phyloP scores from a whole-genome alignment of 345 rosid genomes.

The Moricandia moricandioides region DNA sequence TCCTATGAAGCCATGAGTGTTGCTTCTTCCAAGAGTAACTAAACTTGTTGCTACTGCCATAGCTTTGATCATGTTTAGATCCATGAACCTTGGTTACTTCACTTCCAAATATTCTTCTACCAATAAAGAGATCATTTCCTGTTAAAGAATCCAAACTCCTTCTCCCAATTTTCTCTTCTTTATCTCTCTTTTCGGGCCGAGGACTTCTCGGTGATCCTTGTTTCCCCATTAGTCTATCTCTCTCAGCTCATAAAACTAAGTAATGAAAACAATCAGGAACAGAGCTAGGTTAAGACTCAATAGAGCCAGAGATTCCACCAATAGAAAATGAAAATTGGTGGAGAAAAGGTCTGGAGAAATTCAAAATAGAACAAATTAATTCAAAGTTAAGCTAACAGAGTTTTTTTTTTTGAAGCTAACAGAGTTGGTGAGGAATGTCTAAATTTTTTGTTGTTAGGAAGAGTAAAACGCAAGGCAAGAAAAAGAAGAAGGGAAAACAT shows the following conservation, averaged over 20 bases:
- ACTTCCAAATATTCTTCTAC: constrained; percentile 55
- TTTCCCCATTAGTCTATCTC: constrained; percentile 47
- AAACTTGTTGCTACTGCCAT: constrained; percentile 48
- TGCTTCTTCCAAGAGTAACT: constrained; percentile 52
- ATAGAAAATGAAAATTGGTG: constrained; percentile 18
- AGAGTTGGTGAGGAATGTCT: constrained; percentile 43
- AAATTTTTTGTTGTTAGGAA: not conserved
- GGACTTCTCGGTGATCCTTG: constrained; percentile 52
- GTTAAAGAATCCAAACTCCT: constrained; percentile 42
- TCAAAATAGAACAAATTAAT: constrained; percentile 32
- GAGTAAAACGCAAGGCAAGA: constrained; percentile 59
- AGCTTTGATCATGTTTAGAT: constrained; percentile 46
- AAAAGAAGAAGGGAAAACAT: constrained; percentile 27
- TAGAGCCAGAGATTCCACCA: constrained; percentile 19
- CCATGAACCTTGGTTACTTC: constrained; percentile 38
- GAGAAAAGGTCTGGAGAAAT: constrained; percentile 14
- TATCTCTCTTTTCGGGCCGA: constrained; percentile 29
- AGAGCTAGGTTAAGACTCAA: constrained; percentile 37
- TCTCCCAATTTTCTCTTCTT: constrained; percentile 32
- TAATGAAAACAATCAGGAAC: not conserved
- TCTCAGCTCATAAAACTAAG: constrained; percentile 13
- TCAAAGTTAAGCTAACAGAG: constrained; percentile 52
- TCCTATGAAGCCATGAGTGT: constrained; percentile 50
- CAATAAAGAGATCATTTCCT: constrained; percentile 50
- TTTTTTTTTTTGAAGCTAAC: constrained; percentile 40